Base-by-base conservation (phyloP, 1,139 yeast species). In the Scheffersomyces lignicola region DNA sequence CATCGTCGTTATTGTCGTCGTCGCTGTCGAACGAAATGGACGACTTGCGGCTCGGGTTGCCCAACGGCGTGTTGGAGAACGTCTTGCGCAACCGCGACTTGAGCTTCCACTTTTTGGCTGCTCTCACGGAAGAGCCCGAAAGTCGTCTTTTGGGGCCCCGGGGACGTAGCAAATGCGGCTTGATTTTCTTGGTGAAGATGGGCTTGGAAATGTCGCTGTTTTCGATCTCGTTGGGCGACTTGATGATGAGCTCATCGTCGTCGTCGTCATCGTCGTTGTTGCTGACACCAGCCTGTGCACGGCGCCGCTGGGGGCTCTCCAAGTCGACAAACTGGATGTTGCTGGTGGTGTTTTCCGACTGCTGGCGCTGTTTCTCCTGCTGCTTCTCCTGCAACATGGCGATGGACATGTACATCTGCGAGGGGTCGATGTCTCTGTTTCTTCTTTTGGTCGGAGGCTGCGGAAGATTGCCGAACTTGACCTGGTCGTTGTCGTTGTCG, bases 201-300 rank as follows among this genome's bases (percentile, higher is more conserved):
- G 72, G 71, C 29, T 44, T 35, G 15, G 53, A 55, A 26, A 54
- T 48, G 23, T 52, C 51, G 14, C 59, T 66, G 15, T 62, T 48
- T 52, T 77, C 76, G 57, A 89, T 65, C 48, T 83, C 95, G 24
- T 80, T 76, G 1, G 96, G 97, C 2, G 95, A 81, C 45, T 77
- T 76, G 37, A 89, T 84, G 9, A 85, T 79, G 32, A 90, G 63
- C 1, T 94, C 89, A 8, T 95, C 96, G 2, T 90, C 96, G 24
- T 80, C 82, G 21, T 80, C 81, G n/a, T 48, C 55, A 14, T 44
- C 44, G 13, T 44, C 55, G 7, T 39, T 39, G 11, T 30, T 18
- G 20, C 73, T 17, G 10, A 31, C 13, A n/a, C 15, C 28, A 14
- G 35, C 37, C 17, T 39, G 45, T 18, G 32, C 32, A 26, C n/a